Evolutionary conservation across 1,284 basidiomycete species (phyloP), one percentile per base, ranked within the genome.

Genomic region (Vanrija pseudolonga): DNA sequence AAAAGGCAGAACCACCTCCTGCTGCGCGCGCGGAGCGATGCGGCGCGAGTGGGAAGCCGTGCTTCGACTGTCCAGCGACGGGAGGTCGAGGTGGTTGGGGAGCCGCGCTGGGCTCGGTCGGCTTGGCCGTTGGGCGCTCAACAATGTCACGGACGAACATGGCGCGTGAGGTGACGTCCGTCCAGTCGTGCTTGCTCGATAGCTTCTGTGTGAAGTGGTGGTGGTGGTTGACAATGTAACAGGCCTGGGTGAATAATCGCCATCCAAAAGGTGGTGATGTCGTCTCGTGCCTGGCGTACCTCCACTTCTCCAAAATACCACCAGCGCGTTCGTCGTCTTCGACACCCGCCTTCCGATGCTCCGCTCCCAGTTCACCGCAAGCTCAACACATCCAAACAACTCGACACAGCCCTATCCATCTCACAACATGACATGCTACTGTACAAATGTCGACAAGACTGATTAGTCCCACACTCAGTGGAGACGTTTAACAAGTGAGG

Each of bases 391-490:
- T n/a, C n/a, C n/a, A n/a, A n/a, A n/a, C n/a, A n/a, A n/a, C n/a
- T n/a, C n/a, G n/a, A n/a, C n/a, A n/a, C n/a, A n/a, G n/a, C n/a
- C n/a, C n/a, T n/a, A 37, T 22, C 12, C 26, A n/a, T 14, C 9
- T 20, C 15, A 48, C 23, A 18, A 23, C 8, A 26, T 11, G 4
- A 4, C n/a, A 12, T 14, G 14, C 19, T 39, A 19, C 17, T 22
- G 24, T 42, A 59, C 14, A 58, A 38, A 52, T 69, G 53, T 69
- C 61, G 64, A 60, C 65, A 64, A 66, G 64, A 65, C 65, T 69
- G 67, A 69, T 69, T 69, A 67, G 67, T 67, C 67, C 61, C 65
- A 38, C 56, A 57, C 60, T 61, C 65, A 64, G 67, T 69, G 56
- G 67, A 67, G 59, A 38, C 41, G 41, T 46, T 51, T 53, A 64